Evolutionary conservation across 352 stramenopile species (phyloP), one percentile per base, ranked within the genome.

Genomic region (Globisporangium carolinianum): DNA sequence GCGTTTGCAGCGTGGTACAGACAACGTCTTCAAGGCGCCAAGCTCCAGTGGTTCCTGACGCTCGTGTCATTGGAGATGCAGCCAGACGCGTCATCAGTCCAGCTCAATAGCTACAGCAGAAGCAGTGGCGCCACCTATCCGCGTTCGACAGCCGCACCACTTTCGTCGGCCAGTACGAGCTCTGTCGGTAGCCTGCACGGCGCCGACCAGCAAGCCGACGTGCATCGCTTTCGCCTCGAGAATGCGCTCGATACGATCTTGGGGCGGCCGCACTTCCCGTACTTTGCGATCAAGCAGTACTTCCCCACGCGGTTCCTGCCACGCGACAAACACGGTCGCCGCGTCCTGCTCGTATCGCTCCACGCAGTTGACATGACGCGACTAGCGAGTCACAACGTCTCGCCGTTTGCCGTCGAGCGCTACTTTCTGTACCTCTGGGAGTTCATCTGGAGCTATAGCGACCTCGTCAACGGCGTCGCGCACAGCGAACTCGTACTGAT

Each of bases 401-500:
- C 65, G 4, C 49, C 48, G 32, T 71, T 67, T 50, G 63, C 73
- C 32, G 48, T 78, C 35, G 57, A 55, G 10, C 67, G 70, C 24
- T 68, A 73, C 42, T 75, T 75, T 48, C 42, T 78, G 42, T 78
- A 72, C 60, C n/a, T 78, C n/a, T 73, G 65, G 61, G 70, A 78
- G 51, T 78, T 72, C 48, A 75, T 78, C 37, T 78, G 70, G 70
- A 78, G 67, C 51, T 78, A 78, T 43, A 53, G 71, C 32, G 70
- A 77, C 41, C 37, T 69, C 8, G 47, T 66, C 35, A 55, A 74
- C 52, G 67, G 62, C 1, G 59, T 69, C 8, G 46, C 47, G 3
- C 55, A 67, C 35, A 78, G 67, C 15, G 55, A 77, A n/a, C 51
- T 78, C 1, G 55, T 69, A 8, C 4, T 78, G 1, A 41, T 78